Conservation (phyloP, 192 early-diverging fungal genomes). For the Coemansia sp. region DNA sequence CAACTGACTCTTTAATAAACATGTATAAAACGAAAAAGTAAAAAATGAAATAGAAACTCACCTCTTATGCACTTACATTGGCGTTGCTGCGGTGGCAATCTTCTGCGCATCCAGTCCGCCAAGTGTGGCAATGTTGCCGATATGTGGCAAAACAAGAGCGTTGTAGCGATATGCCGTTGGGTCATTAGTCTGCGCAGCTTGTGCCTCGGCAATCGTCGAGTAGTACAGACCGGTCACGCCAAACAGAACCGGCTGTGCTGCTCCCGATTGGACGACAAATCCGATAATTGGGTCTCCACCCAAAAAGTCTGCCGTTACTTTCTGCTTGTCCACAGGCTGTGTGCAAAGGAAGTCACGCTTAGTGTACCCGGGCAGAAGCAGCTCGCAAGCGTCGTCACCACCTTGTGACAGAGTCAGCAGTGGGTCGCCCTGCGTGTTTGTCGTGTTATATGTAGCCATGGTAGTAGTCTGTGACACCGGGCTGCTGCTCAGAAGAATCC, state of each 20-base stretch:
- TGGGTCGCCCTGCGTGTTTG: slow-evolving; percentile 11
- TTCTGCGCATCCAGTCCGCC: slow-evolving; percentile 19
- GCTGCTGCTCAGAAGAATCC: slow-evolving; percentile 26
- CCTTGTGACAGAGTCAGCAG: slow-evolving; percentile 30
- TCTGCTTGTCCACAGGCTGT: slow-evolving; percentile 33
- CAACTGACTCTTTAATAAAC: neutral
- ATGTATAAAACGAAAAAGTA: neutral
- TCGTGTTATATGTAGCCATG: slow-evolving; percentile 30
- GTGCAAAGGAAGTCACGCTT: slow-evolving; percentile 27
- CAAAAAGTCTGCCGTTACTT: slow-evolving; percentile 26
- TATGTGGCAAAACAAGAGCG: slow-evolving; percentile 21
- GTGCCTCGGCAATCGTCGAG: slow-evolving; percentile 20
- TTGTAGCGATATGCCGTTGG: slow-evolving; percentile 38
- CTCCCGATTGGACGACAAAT: slow-evolving; percentile 17
- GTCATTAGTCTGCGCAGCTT: slow-evolving; percentile 26
- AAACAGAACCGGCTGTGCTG: slow-evolving; percentile 27
- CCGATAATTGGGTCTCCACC: slow-evolving; percentile 48
- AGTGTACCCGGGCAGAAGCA: slow-evolving; percentile 15
- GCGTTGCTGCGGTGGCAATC: slow-evolving; percentile 18
- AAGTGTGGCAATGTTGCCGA: slow-evolving; percentile 14
- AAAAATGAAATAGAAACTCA: neutral
- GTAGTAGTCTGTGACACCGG: slow-evolving; percentile 1
- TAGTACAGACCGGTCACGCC: slow-evolving; percentile 42
- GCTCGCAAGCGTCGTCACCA: slow-evolving; percentile 13
- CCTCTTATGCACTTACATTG: slow-evolving; percentile 3